Base-by-base conservation (phyloP, 176 grass and related monocot genomes). In the Alopecurus myosuroides region DNA sequence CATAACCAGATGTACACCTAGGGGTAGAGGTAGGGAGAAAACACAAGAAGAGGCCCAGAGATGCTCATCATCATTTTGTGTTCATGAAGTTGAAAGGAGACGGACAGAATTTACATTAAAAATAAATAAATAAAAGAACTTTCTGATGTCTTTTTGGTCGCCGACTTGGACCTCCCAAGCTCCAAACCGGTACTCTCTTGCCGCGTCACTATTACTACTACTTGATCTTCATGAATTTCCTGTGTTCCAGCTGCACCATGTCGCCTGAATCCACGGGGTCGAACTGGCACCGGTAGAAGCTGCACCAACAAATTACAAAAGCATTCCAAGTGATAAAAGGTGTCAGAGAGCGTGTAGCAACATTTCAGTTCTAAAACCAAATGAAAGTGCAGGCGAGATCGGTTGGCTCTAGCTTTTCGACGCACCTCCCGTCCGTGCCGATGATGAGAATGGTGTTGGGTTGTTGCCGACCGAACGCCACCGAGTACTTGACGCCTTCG, bases 391-490 rank as follows among this genome's bases (percentile, higher is more conserved):
- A 3, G 10, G 17, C 31, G 50, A n/a, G n/a, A n/a, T n/a, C n/a
- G n/a, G n/a, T n/a, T n/a, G n/a, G n/a, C n/a, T n/a, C n/a, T n/a
- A 23, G 7, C 19, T 14, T 26, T 18, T n/a, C 8, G 75, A 76
- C 26, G 74, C 78, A 92, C 95, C 92, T 94, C 79, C 95, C 92
- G 77, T 97, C 92, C 75, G 92, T 92, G 65, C 95, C 95, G 64
- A 92, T 52, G 86, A 91, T 75, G 35, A 97, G 86, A 18, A 94
- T 41, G n/a, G 64, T 86, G 48, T 97, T 83, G 22, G 86, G 88
- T 13, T 71, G 30, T 4, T 78, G 86, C 15, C 86, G 88, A 6
- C 86, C 85, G 78, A 97, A 97, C 19, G 92, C 86, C 48, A 94
- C 90, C 42, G 85, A 70, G 77, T 88, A 97, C 36, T 89, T 87